Percentiles rank a stretch among this genome's conserved stretches.
phyloP scores from a whole-genome alignment of 768 basidiomycete genomes.

The Tremella mesenterica region DNA sequence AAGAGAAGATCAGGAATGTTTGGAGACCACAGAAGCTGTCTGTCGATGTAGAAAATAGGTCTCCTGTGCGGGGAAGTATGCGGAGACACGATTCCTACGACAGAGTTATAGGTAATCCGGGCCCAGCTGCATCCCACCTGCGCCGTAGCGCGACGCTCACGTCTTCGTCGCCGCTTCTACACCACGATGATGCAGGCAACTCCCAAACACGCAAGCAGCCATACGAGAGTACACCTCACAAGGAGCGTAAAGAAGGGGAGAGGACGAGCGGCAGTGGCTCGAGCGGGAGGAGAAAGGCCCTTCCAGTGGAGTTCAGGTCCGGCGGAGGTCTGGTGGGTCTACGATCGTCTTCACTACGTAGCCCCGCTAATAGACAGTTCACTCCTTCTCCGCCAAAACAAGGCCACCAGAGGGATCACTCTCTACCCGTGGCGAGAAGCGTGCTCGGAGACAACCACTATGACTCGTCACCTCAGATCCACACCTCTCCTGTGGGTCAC shows the following conservation, averaged over 20 bases:
- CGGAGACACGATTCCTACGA: no score
- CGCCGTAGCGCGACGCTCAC: no score
- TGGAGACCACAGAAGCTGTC: background rate
- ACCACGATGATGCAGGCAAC: no score
- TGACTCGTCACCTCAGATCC: background rate
- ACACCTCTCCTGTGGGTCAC: slow-evolving; percentile 2
- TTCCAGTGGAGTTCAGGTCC: slow-evolving; percentile 25
- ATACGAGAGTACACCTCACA: background rate
- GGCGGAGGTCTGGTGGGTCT: slow-evolving; percentile 15
- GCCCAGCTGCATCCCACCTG: no score
- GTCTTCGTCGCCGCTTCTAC: no score
- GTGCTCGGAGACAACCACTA: background rate
- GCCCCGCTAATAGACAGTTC: slow-evolving; percentile 11
- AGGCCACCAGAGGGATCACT: background rate
- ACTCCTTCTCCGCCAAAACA: slow-evolving; percentile 25
- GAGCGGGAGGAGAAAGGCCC: slow-evolving; percentile 22
- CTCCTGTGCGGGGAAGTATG: no score
- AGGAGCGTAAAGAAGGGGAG: slow-evolving; percentile 12
- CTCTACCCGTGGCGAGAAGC: no score
- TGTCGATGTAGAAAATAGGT: background rate
- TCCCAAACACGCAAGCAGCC: background rate
- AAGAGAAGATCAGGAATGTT: slow-evolving; percentile 11
- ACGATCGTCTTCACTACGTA: background rate
- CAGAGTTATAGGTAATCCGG: no score
- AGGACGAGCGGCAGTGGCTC: slow-evolving; percentile 27